Evolutionary conservation across 768 basidiomycete genomes (phyloP).

Genomic region (Obba rivulosa): DNA sequence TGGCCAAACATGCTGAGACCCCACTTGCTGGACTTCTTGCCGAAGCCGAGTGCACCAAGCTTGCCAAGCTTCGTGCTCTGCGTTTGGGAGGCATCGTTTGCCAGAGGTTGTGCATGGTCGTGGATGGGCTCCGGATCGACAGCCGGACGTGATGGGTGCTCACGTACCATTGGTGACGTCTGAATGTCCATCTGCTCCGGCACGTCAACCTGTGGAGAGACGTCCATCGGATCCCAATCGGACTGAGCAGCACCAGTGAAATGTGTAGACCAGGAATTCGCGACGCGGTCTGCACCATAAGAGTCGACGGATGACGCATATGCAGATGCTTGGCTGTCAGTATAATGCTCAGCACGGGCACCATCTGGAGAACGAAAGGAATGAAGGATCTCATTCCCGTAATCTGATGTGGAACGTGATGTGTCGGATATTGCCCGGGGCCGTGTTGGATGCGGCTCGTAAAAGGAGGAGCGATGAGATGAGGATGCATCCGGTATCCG

Average conservation of each 20-base stretch:
- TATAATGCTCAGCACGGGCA: conserved; percentile 1
- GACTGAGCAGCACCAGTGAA: conserved; percentile 12
- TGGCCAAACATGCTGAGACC: conserved; percentile 65
- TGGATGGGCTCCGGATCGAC: conserved; percentile 33
- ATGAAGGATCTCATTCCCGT: conserved; percentile 26
- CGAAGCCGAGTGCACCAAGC: conserved; percentile 53
- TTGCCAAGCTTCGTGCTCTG: conserved; percentile 53
- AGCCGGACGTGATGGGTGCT: conserved; percentile 41
- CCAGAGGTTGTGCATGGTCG: conserved; percentile 22
- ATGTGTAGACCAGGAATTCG: conserved; percentile 2
- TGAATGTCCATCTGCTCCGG: conserved; percentile 50
- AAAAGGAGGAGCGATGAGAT: conserved; percentile 51
- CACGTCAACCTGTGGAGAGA: conserved; percentile 45
- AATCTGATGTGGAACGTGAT: conserved; percentile 29
- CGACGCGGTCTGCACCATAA: conserved; percentile 14
- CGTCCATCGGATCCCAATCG: conserved; percentile 57
- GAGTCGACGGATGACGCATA: conserved; percentile 15
- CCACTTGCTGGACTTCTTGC: conserved; percentile 68
- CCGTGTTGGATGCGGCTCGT: conserved; percentile 26
- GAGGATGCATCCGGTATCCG: conserved; percentile 43
- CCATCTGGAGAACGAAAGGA: conserved; percentile 27
- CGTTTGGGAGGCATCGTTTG: conserved; percentile 33
- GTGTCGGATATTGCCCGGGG: conserved; percentile 5
- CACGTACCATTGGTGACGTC: conserved; percentile 47
- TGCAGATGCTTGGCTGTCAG: background rate